Conservation (phyloP, 140 eudicot species). For the Flaveria floridana region DNA sequence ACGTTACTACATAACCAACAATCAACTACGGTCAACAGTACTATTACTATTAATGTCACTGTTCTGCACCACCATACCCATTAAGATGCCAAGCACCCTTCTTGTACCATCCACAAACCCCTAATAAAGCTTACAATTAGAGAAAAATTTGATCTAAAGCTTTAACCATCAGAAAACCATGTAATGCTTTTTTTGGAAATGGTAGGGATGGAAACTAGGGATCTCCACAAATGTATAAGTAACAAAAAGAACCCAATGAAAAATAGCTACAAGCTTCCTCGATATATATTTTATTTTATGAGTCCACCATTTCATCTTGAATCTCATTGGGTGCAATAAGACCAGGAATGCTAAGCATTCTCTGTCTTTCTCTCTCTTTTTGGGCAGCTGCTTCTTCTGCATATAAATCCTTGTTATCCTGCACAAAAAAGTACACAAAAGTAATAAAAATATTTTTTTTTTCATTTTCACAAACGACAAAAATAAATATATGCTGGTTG, state of each 20-base stretch:
- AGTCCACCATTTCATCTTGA: constrained; percentile 93
- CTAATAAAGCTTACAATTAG: constrained; percentile 24
- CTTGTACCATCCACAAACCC: constrained; percentile 30
- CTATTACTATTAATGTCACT: constrained; percentile 12
- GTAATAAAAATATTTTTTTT: not conserved
- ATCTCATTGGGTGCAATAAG: constrained; percentile 96
- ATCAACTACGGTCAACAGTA: constrained; percentile 7
- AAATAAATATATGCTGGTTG: not conserved
- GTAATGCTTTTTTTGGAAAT: constrained; percentile 3
- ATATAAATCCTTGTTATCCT: constrained; percentile 97
- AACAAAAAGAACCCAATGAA: constrained; percentile 15
- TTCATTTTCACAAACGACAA: not conserved
- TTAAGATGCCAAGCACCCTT: constrained; percentile 24
- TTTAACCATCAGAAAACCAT: constrained; percentile 26
- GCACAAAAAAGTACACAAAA: constrained; percentile 4
- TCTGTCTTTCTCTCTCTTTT: constrained; percentile 77
- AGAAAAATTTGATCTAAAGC: constrained; percentile 30
- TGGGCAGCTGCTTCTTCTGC: constrained; percentile 99
- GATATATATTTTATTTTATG: constrained; percentile 37
- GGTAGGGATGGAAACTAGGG: constrained; percentile 24
- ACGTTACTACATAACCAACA: constrained; percentile 24
- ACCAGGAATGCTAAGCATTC: constrained; percentile 90
- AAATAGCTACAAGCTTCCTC: constrained; percentile 30
- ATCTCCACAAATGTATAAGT: constrained; percentile 32
- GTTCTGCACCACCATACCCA: constrained; percentile 26